Conservation (phyloP, 169 alveolate genomes). For the Sarcocystis neurona region DNA sequence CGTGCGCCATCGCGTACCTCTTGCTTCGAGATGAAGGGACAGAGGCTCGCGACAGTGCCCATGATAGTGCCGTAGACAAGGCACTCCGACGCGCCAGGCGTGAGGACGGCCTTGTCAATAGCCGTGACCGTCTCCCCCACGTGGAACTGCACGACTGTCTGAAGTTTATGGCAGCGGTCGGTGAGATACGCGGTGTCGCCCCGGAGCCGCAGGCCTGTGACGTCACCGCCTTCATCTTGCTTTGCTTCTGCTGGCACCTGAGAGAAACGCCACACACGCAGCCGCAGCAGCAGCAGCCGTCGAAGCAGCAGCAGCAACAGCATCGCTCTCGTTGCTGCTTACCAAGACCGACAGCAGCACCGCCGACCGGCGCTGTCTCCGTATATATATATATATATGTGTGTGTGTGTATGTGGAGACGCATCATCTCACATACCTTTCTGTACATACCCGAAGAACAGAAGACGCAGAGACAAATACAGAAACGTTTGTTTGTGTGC, state of each 20-base stretch:
- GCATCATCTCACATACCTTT: no score
- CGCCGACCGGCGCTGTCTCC: no score
- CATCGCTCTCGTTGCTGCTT: no score
- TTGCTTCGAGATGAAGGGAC: conserved; percentile 94
- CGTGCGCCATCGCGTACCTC: conserved; percentile 76
- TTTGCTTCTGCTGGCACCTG: conserved; percentile 63
- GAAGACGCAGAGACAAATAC: no score
- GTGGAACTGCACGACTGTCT: conserved; percentile 91
- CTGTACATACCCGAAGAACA: no score
- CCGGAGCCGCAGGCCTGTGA: conserved; percentile 60
- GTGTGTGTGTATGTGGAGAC: no score
- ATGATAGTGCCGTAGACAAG: conserved; percentile 93
- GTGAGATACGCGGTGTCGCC: conserved; percentile 64
- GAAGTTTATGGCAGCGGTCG: conserved; percentile 35
- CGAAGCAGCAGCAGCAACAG: neutral
- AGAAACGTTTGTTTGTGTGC: no score
- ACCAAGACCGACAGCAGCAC: no score
- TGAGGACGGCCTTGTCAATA: conserved; percentile 85
- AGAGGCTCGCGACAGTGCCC: conserved; percentile 95
- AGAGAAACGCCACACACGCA: neutral
- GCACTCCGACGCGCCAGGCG: conserved; percentile 88
- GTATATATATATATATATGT: no score
- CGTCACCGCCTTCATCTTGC: conserved; percentile 59
- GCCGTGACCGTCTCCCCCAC: conserved; percentile 97
- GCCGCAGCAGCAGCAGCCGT: neutral